These are phyloP conservation scores for Talaromyces sp. DNA, from an alignment of 2,329 filamentous ascomycete genomes.

Conservation along the genomic window DNA sequence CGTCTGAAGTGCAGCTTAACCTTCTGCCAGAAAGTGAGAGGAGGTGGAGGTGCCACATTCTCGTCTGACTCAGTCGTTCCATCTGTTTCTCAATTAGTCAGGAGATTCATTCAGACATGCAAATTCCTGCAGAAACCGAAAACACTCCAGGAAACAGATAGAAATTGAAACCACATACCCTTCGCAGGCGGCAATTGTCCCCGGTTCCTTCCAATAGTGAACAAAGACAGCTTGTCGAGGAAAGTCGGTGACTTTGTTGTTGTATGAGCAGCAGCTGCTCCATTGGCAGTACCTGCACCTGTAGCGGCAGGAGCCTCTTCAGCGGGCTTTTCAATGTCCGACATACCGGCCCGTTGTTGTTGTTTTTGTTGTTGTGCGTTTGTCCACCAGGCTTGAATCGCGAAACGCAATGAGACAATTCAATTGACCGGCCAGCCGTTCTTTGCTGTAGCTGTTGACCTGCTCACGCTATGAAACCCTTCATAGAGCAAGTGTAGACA, in stretches of 20 bases:
- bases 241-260: slow-evolving; percentile 8
- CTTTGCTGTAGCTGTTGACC: neutral
- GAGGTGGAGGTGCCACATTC: slow-evolving; percentile 23
- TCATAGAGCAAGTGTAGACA: slow-evolving; percentile 15
- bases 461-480: slow-evolving; percentile 9
- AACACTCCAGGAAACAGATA: neutral
- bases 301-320: neutral
- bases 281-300: slow-evolving; percentile 3
- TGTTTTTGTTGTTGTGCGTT: no score
- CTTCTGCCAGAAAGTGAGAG: slow-evolving; percentile 26
- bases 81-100: slow-evolving; percentile 4
- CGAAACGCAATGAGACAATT: slow-evolving; percentile 1
- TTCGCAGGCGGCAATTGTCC: slow-evolving; percentile 12
- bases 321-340: slow-evolving; percentile 13
- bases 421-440: slow-evolving; percentile 3
- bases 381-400: neutral
- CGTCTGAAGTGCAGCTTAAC: slow-evolving; percentile 35
- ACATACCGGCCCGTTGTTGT: slow-evolving; percentile 7
- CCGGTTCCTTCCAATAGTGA: slow-evolving; percentile 16
- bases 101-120: neutral
- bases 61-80: slow-evolving; percentile 22
- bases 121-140: neutral
- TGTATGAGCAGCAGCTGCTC: neutral
- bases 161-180: slow-evolving; percentile 2
- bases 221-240: slow-evolving; percentile 18